Evolutionary conservation across 768 basidiomycete genomes (phyloP).

Genomic region (Suillus clintonianus): DNA sequence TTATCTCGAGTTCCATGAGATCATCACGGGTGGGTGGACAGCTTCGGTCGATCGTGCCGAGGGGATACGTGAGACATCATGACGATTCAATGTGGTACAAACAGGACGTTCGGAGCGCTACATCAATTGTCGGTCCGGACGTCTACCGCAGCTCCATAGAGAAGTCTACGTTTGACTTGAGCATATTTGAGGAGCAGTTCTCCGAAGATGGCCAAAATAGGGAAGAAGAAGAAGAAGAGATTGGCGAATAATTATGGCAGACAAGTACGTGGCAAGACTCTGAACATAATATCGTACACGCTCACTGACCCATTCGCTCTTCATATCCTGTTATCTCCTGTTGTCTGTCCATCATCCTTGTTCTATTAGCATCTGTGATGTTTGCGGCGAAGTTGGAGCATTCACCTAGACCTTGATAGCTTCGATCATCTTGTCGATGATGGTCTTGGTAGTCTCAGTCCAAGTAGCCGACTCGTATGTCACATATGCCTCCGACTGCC

Average conservation of each 20-base stretch:
- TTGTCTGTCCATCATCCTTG: too few species aligned
- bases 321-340: too few species aligned
- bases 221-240: background rate
- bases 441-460: too few species aligned
- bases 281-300: background rate
- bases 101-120: background rate
- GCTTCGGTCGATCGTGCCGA: background rate
- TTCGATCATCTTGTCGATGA: too few species aligned
- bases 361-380: too few species aligned
- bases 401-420: too few species aligned
- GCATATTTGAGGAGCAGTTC: background rate
- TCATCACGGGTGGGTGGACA: background rate
- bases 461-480: too few species aligned
- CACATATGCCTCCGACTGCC: too few species aligned
- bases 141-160: background rate
- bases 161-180: background rate
- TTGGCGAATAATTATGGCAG: background rate
- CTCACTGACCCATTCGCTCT: background rate
- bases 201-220: too few species aligned
- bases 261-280: background rate
- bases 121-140: background rate
- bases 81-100: background rate
- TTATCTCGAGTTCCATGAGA: constrained; percentile 1
- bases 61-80: background rate
- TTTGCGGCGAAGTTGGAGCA: too few species aligned